Base-by-base conservation (phyloP, 2,329 filamentous ascomycete species). In the Graphilbum fragrans region DNA sequence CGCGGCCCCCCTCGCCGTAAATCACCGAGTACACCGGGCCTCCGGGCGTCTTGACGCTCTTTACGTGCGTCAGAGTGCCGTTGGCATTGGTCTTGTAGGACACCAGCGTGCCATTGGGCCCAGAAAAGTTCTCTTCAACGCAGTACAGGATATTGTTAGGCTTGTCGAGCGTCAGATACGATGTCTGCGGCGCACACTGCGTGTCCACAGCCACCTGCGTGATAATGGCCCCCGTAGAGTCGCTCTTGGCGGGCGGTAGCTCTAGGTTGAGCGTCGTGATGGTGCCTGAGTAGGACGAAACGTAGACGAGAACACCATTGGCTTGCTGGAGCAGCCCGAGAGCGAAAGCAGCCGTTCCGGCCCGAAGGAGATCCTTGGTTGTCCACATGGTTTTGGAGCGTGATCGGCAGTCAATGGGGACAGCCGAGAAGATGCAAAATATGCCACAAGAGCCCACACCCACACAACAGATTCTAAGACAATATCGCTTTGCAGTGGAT, bases 151-250 rank as follows among this genome's bases (percentile, higher is more conserved):
- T 55, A 19, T 61, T 60, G 45, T 66, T 63, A 36, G 59, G 52
- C 43, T 62, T 55, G 52, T 77, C 70, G 18, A 77, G 62, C 18
- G 72, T 71, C 43, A 82, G 59, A 76, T 77, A 82, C 11, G 74
- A 70, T 5, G 77, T 71, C 45, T 67, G 70, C 2, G 61, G 56
- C 10, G 64, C 70, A 55, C 76, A 80, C 27, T 59, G 61, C 39
- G 60, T 62, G 19, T 62, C 63, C 3, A 57, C 56, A 39, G 63
- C 63, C 17, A 69, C 55, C 18, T 57, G 52, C 49, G 61, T 56
- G 45, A 78, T 22, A 5, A 32, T 45, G 41, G 41, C 49, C 43
- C 47, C 47, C 49, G 45, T 47, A 37, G 41, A 47, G 49, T 1
- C 17, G 22, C 41, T 45, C 45, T 20, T 14, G n/a, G n/a, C n/a